Evolutionary conservation across 169 alveolate genomes (phyloP), one percentile per base, ranked within the genome.

Genomic region (Eimeria praecox): DNA sequence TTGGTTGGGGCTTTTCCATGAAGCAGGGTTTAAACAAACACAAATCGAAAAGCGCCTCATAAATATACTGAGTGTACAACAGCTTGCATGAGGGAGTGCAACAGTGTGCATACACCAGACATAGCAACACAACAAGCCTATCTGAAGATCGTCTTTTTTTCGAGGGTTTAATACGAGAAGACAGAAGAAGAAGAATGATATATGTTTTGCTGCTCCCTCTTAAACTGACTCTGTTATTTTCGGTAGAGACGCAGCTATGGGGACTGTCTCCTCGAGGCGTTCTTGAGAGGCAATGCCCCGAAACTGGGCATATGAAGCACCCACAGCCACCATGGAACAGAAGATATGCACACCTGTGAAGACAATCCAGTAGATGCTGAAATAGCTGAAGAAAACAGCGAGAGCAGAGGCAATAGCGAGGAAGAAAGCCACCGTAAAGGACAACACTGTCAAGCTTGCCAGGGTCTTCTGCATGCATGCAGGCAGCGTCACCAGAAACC

Each of bases 331-430:
- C 83, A 92, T 64, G 27, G 95, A 75, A n/a, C 40, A 46, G 85
- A 92, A 92, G 46, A 92, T 44, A 71, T 92, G 95, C 38, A 92
- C 33, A 4, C 85, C 90, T 27, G 86, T 27, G 71, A 92, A 92
- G 5, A 75, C 46, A 71, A 77, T 77, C 95, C 95, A 92, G 91
- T 75, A 92, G 92, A 92, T 22, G 30, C 91, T 75, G 85, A 92
- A 92, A 92, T 38, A 59, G 59, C 62, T 75, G 71, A 92, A 92
- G 73, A 85, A 16, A 14, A 92, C 85, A 0, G 78, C 46, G 30
- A 92, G 42, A 2, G 78, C 20, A 38, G 91, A 56, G 18, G 87
- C 85, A 16, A 78, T 22, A 4, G 62, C 88, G 30, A 92, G 73
- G 35, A 92, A 75, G 71, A 78, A 92, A 12, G 66, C 16, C 56